phyloP scores from a whole-genome alignment of 345 rosid species.

The Heritiera fomes region DNA sequence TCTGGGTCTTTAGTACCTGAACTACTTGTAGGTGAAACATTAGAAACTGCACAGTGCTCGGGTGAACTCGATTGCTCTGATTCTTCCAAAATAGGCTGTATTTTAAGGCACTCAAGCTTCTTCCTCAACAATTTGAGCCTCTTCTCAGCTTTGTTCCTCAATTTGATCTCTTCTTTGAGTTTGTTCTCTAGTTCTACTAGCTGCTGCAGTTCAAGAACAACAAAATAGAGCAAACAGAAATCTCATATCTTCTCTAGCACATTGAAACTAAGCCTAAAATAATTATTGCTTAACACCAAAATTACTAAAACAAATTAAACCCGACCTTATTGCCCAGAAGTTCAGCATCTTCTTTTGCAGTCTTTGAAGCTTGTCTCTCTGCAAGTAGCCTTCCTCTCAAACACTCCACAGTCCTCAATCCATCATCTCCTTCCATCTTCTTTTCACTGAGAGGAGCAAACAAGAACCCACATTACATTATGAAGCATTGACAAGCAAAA shows the following conservation, averaged over 20 bases:
- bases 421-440: constrained; percentile 42
- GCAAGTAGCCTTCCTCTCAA: constrained; percentile 87
- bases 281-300: background rate
- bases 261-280: background rate
- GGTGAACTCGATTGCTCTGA: constrained; percentile 42
- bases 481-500: background rate
- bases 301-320: background rate
- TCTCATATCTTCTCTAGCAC: background rate
- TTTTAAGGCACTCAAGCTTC: constrained; percentile 58
- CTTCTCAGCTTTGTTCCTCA: constrained; percentile 68
- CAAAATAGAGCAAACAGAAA: background rate
- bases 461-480: constrained; percentile 32
- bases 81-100: constrained; percentile 33
- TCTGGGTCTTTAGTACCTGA: constrained; percentile 35
- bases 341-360: constrained; percentile 71
- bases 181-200: constrained; percentile 59
- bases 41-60: constrained; percentile 37
- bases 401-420: constrained; percentile 62
- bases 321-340: constrained; percentile 57
- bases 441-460: constrained; percentile 32
- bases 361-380: constrained; percentile 81
- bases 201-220: constrained; percentile 43
- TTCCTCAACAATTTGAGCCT: constrained; percentile 56
- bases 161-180: constrained; percentile 63
- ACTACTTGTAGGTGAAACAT: constrained; percentile 40